These are phyloP conservation scores for Penicillium flavigenum DNA, from an alignment of 495 filamentous ascomycete genomes.

Conservation along the genomic window DNA sequence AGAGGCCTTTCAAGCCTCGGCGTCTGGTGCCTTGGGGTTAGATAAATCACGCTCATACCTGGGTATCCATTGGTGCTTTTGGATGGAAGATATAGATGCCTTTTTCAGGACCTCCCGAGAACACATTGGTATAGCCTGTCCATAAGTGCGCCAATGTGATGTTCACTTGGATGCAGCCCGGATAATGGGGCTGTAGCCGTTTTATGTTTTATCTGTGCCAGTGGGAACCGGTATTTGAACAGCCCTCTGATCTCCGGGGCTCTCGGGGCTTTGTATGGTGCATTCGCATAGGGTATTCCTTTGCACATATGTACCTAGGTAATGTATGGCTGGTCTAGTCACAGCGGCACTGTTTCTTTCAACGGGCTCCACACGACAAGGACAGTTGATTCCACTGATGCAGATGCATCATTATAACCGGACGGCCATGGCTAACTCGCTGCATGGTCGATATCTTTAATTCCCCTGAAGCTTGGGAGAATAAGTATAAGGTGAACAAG, in stretches of 20 bases:
- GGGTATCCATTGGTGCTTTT: constrained; percentile 19
- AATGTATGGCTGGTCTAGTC: constrained; percentile 25
- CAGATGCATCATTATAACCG: constrained; percentile 15
- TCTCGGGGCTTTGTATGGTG: constrained; percentile 8
- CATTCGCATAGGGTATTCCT: constrained; percentile 25
- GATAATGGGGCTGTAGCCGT: neutral
- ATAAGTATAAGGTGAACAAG: too few relatives aligned
- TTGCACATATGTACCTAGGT: neutral
- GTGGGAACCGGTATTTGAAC: neutral
- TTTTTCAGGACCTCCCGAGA: constrained; percentile 28
- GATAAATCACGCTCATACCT: constrained; percentile 28
- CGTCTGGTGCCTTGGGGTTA: constrained; percentile 26
- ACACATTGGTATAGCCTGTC: constrained; percentile 14
- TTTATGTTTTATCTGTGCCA: too few relatives aligned
- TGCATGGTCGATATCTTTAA: constrained; percentile 21
- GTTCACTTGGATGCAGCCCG: neutral
- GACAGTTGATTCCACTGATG: constrained; percentile 23
- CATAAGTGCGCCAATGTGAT: neutral
- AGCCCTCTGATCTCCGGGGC: neutral
- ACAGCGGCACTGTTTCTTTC: constrained; percentile 31
- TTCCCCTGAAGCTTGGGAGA: too few relatives aligned
- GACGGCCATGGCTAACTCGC: constrained; percentile 15
- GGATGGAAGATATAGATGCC: constrained; percentile 31
- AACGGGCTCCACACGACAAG: constrained; percentile 27
- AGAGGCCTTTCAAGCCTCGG: constrained; percentile 22